Evolutionary conservation across 306 rosid genomes (phyloP), one percentile per base, ranked within the genome.

Genomic region (Prosopis cineraria): DNA sequence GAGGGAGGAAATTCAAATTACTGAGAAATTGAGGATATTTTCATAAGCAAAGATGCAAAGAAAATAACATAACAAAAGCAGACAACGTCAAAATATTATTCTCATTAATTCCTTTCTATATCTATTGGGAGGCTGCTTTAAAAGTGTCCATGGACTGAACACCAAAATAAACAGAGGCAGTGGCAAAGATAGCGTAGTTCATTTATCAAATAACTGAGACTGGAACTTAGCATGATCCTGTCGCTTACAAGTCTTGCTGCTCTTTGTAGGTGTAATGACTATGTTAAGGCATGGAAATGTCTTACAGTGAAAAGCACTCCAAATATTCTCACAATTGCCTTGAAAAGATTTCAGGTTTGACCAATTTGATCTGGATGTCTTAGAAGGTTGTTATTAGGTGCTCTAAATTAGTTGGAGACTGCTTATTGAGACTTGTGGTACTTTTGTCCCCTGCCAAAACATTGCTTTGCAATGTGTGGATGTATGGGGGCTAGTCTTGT

Each of bases 311-410:
- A 91, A 76, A 82, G 59, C 36, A 93, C 99, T 80, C 99, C 99
- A 68, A 96, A 96, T 79, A 89, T 96, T 76, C 90, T 96, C 60
- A 96, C 97, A 76, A 84, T 96, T 79, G 98, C 99, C 81, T 86
- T 96, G 53, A 96, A 96, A 82, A 93, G 99, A 93, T 96, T 96
- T 86, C 98, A 96, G 99, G 99, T 96, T 78, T 41, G 83, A 80
- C 39, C 76, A 76, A 29, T 70, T 45, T 76, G 69, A 74, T 80
- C 69, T 79, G 47, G 73, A 45, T 24, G 5, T 79, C 12, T 62
- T 52, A 20, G 47, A 76, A 20, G 74, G 64, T 77, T n/a, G 76
- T 75, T 63, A 6, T 31, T 7, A 43, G 52, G 64, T 77, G 75
- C 82, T 80, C 45, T 31, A 52, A 50, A 71, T 41, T 70, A 39